A percentile compares a stretch with the other conserved stretches of the same genome.
phyloP scores from a whole-genome alignment of 1,284 basidiomycete genomes.

The Phylloboletellus chloephorus region DNA sequence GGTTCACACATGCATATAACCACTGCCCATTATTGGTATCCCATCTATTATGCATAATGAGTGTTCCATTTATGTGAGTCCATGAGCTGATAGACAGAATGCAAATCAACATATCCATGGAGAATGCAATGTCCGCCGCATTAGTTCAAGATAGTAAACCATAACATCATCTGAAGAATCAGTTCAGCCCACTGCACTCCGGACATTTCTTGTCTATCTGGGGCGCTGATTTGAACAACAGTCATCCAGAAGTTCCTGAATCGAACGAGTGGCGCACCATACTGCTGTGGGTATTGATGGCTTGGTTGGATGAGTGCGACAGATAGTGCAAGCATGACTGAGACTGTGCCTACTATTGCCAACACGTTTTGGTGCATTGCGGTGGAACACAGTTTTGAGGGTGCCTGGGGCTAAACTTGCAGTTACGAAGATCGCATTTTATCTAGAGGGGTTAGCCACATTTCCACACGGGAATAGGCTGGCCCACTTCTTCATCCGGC shows the following conservation, averaged over 20 bases:
- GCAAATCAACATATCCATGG: constrained; percentile 5
- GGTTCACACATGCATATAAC: constrained; percentile 5
- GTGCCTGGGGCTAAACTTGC: constrained; percentile 63
- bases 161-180: constrained; percentile 9
- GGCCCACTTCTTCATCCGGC: constrained; percentile 59
- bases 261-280: constrained; percentile 38
- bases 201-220: constrained; percentile 32
- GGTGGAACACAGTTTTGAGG: constrained; percentile 46
- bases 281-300: constrained; percentile 64
- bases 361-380: constrained; percentile 52
- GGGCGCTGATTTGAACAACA: constrained; percentile 37
- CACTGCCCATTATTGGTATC: constrained; percentile 1
- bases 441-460: constrained; percentile 40
- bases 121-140: constrained; percentile 12
- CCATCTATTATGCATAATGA: constrained; percentile 9
- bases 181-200: constrained; percentile 23
- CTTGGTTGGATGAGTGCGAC: constrained; percentile 33
- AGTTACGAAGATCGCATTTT: constrained; percentile 52
- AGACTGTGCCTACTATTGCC: constrained; percentile 58
- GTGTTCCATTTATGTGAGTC: constrained; percentile 8
- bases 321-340: neutral
- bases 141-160: constrained; percentile 4
- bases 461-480: neutral
- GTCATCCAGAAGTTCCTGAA: constrained; percentile 44
- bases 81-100: constrained; percentile 11